Evolutionary conservation across 371 early-diverging fungal genomes (phyloP), one percentile per base, ranked within the genome.

Genomic region (Mortierella sp.): DNA sequence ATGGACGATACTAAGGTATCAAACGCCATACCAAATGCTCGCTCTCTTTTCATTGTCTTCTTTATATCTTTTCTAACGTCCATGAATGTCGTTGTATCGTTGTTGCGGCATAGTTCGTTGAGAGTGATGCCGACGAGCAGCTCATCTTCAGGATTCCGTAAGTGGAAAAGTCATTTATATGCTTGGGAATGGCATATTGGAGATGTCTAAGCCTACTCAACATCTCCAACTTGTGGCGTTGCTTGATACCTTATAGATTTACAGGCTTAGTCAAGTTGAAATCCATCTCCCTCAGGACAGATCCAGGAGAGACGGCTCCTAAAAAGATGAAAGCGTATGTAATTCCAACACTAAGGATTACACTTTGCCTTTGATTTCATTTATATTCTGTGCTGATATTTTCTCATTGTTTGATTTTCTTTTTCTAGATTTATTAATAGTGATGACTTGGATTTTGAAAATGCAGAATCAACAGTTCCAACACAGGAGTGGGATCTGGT

Each of bases 401-500:
- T 20, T 61, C 16, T 37, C 0, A 10, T 35, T 30, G 3, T 57
- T 30, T 39, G 4, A 6, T 59, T 32, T 59, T 24, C 32, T 12
- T 14, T 43, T 49, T 67, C 20, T 64, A 95, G 96, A 11, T 96
- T 93, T 77, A 90, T 95, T 72, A 98, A 97, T 84, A 86, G 91
- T 9, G 96, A 96, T 39, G 94, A 95, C 83, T 75, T 98, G 49
- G 97, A 98, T 80, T 98, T 98, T 85, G 96, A 95, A 73, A 90
- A 84, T 18, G 95, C 93, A 6, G 94, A 94, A 5, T 85, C 86
- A 20, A 88, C 90, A 22, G 74, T 68, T 24, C 86, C 93, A 0
- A 88, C 92, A 5, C 97, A 97, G 83, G 93, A 93, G 75, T 95
- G 94, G 93, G 94, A 94, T 14, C 87, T 97, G 47, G 90, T 94